Conservation (phyloP, 805 yeast species). For the Yarrowia alimentaria region DNA sequence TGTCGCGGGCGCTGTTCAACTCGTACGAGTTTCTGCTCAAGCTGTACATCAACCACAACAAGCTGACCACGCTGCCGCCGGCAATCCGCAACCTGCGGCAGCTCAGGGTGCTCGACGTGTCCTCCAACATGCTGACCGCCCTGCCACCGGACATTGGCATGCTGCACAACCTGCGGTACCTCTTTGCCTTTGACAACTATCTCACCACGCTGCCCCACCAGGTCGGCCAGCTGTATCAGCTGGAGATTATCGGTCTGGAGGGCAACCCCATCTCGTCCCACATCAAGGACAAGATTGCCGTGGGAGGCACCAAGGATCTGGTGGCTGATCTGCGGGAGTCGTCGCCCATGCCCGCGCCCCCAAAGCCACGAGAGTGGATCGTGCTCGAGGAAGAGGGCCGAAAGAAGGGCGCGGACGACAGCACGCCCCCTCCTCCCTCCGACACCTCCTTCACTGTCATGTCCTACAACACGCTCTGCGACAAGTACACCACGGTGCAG, state of each 20-base stretch:
- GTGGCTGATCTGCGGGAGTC: slow-evolving; percentile 78
- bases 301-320: slow-evolving; percentile 80
- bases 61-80: slow-evolving; percentile 63
- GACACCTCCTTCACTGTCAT: slow-evolving; percentile 64
- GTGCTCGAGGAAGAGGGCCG: slow-evolving; percentile 71
- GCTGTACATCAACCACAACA: slow-evolving; percentile 82
- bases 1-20: slow-evolving; percentile 67
- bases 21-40: slow-evolving; percentile 82
- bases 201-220: slow-evolving; percentile 73
- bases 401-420: no score
- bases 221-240: slow-evolving; percentile 79
- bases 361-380: slow-evolving; percentile 80
- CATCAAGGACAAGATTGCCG: slow-evolving; percentile 64
- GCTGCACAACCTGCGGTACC: slow-evolving; percentile 72
- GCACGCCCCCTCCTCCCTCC: no score
- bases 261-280: slow-evolving; percentile 81
- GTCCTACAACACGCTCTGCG: slow-evolving; percentile 91
- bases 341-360: slow-evolving; percentile 63
- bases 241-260: slow-evolving; percentile 86
- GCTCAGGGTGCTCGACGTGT: slow-evolving; percentile 79
- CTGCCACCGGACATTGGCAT: slow-evolving; percentile 86
- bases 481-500: slow-evolving; percentile 88
- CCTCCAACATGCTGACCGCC: slow-evolving; percentile 66
- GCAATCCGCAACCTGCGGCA: slow-evolving; percentile 66
- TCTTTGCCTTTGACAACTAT: slow-evolving; percentile 85